Conservation (phyloP, 352 stramenopile species). For the Peronospora belbahrii region DNA sequence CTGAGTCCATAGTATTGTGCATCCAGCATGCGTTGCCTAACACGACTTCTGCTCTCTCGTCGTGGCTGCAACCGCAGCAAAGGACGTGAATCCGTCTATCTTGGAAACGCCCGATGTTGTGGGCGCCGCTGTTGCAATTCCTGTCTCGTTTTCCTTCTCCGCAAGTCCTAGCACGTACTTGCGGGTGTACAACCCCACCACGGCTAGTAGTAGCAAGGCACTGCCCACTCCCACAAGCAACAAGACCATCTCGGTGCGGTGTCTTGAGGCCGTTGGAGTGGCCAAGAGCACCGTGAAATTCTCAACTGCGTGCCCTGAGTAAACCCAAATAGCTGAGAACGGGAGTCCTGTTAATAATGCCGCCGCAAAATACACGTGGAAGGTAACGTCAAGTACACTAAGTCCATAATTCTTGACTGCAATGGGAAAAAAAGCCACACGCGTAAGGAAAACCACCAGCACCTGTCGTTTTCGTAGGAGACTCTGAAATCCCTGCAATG, state of each 20-base stretch:
- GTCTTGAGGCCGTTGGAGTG: constrained; percentile 29
- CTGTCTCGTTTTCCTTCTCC: constrained; percentile 32
- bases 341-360: constrained; percentile 57
- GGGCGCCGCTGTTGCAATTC: not conserved
- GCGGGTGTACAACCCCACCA: constrained; percentile 62
- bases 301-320: constrained; percentile 59
- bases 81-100: constrained; percentile 10
- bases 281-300: constrained; percentile 46
- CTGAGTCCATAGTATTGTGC: constrained; percentile 17
- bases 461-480: constrained; percentile 51
- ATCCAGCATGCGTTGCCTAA: constrained; percentile 8
- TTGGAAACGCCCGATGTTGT: not conserved
- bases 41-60: not conserved
- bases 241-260: constrained; percentile 43
- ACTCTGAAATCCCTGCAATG: constrained; percentile 61
- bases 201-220: constrained; percentile 45
- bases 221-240: constrained; percentile 47
- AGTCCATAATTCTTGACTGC: constrained; percentile 84
- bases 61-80: constrained; percentile 5
- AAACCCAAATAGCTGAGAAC: constrained; percentile 75
- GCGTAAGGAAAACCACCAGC: constrained; percentile 74
- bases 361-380: constrained; percentile 54
- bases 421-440: constrained; percentile 77
- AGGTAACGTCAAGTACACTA: constrained; percentile 66
- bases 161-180: constrained; percentile 58